Conservation (phyloP, 75 land plant genomes). For the Pinus tabuliformis region DNA sequence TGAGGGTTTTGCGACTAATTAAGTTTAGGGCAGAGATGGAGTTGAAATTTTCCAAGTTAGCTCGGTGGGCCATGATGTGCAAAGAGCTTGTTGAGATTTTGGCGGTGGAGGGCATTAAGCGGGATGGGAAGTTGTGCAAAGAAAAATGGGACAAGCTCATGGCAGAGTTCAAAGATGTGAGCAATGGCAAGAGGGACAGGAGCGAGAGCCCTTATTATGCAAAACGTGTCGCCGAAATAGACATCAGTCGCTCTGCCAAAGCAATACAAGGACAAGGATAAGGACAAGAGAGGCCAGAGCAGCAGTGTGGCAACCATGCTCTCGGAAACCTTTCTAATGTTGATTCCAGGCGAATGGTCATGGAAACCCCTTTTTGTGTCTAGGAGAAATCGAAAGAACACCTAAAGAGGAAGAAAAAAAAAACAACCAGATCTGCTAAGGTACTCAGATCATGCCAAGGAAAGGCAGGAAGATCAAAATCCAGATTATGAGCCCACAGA, state of each 20-base stretch:
- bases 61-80: conserved; percentile 41
- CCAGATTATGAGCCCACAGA: no score
- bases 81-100: conserved; percentile 36
- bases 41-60: conserved; percentile 25
- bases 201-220: conserved; percentile 41
- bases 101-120: conserved; percentile 31
- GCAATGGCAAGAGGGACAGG: conserved; percentile 39
- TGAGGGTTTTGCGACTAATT: conserved; percentile 33
- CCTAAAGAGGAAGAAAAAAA: no score
- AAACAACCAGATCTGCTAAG: no score
- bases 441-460: no score
- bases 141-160: conserved; percentile 54
- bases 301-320: no score
- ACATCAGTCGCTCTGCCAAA: not conserved
- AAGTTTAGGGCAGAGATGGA: conserved; percentile 42
- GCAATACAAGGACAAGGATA: no score
- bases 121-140: conserved; percentile 49
- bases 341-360: no score
- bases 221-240: conserved; percentile 11
- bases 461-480: no score
- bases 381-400: no score
- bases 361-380: no score
- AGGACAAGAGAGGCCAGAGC: no score
- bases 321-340: no score
- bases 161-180: conserved; percentile 50